These are phyloP conservation scores for Breviolum minutum DNA, from an alignment of 73 alveolate species.

Conservation along the genomic window DNA sequence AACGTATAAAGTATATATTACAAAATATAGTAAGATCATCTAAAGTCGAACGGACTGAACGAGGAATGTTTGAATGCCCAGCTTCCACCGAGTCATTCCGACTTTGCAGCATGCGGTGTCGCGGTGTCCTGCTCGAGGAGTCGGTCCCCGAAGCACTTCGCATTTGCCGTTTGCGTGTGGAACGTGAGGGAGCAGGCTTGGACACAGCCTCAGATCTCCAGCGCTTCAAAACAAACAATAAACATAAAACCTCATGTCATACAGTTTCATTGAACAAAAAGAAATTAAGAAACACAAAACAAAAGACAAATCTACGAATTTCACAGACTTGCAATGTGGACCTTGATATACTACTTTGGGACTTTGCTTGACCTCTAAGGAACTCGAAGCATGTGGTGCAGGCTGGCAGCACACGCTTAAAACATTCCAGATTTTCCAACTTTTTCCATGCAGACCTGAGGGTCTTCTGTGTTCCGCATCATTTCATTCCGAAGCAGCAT, in stretches of 20 bases:
- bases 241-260: no score
- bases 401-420: background rate
- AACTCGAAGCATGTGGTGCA: conserved; percentile 49
- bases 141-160: conserved; percentile 49
- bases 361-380: background rate
- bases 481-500: background rate
- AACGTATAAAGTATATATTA: background rate
- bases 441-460: no score
- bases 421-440: background rate
- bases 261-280: no score
- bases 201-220: background rate
- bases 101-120: background rate
- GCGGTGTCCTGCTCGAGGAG: background rate
- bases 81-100: background rate
- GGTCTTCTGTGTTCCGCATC: background rate
- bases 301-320: no score
- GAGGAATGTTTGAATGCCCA: background rate
- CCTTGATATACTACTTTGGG: background rate
- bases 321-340: background rate
- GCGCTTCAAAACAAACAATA: background rate
- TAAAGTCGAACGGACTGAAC: no score
- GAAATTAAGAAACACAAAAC: no score
- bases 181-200: conserved; percentile 58
- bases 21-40: no score
- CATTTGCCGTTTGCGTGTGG: conserved; percentile 69